Percentiles rank a stretch among this genome's conserved stretches.
Evolutionary conservation across 1,284 basidiomycete species (phyloP).

Genomic region (Coniferiporia sulphurascens): DNA sequence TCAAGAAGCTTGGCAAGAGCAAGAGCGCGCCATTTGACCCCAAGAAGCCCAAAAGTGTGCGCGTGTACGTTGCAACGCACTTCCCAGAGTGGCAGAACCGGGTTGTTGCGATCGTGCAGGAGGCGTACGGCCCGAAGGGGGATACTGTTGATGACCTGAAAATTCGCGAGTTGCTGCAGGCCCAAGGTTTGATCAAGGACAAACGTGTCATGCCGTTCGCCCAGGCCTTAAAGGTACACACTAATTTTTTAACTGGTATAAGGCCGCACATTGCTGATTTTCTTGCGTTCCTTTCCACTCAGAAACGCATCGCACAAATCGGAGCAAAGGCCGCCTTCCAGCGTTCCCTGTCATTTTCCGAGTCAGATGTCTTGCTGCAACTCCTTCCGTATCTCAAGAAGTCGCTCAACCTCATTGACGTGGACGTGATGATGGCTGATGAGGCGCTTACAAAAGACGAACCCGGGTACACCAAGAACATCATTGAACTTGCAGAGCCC

Average conservation of each 20-base stretch:
- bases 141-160: slow-evolving; percentile 82
- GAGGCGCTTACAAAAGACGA: slow-evolving; percentile 58
- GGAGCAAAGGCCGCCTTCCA: slow-evolving; percentile 82
- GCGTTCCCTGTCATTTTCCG: slow-evolving; percentile 84
- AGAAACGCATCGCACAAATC: slow-evolving; percentile 83
- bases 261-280: neutral
- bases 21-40: slow-evolving; percentile 70
- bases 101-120: slow-evolving; percentile 74
- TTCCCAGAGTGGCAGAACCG: slow-evolving; percentile 95
- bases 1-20: slow-evolving; percentile 71
- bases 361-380: slow-evolving; percentile 71
- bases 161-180: slow-evolving; percentile 65
- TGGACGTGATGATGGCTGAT: slow-evolving; percentile 67
- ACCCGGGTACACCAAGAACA: slow-evolving; percentile 55
- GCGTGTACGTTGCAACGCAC: slow-evolving; percentile 84
- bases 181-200: slow-evolving; percentile 89
- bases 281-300: slow-evolving; percentile 14
- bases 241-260: neutral
- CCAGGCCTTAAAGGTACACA: slow-evolving; percentile 80
- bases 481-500: slow-evolving; percentile 86
- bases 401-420: slow-evolving; percentile 72
- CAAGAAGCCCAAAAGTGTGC: slow-evolving; percentile 78
- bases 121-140: slow-evolving; percentile 56
- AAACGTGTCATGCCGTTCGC: slow-evolving; percentile 96
- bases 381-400: slow-evolving; percentile 82